These are phyloP conservation scores for Talaromyces sp. DNA, from an alignment of 2,329 filamentous ascomycete genomes.

Conservation along the genomic window DNA sequence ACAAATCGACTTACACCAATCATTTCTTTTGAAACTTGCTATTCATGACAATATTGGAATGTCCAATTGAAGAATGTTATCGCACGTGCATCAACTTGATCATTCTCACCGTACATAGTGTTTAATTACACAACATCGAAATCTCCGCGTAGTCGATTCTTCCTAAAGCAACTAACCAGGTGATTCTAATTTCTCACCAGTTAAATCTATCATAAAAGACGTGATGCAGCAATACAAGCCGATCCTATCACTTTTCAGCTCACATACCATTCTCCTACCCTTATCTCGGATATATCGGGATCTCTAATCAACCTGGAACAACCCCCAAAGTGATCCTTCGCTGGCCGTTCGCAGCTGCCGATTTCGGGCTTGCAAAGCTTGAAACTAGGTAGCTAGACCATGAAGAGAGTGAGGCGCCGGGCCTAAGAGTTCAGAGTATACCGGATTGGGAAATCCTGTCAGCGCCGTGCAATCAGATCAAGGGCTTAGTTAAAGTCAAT, in stretches of 20 bases:
- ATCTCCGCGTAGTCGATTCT: neutral
- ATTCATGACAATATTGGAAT: neutral
- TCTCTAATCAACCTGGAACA: neutral
- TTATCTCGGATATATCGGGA: slow-evolving; percentile 2
- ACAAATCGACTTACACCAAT: neutral
- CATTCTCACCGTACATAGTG: neutral
- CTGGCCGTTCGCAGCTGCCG: neutral
- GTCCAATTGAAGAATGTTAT: neutral
- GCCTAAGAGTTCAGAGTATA: neutral
- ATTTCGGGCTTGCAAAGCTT: neutral
- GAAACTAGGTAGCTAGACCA: neutral
- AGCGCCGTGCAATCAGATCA: neutral
- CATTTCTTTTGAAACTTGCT: neutral
- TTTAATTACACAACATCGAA: neutral
- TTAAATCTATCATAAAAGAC: neutral
- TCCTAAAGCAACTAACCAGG: neutral
- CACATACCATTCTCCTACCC: neutral
- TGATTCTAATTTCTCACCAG: neutral
- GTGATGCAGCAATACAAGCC: neutral
- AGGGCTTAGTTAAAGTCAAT: neutral
- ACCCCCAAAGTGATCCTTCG: neutral
- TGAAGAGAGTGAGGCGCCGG: neutral
- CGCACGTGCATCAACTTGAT: neutral
- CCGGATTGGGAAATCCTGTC: neutral
- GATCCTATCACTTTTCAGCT: neutral